Percentiles rank a stretch among this genome's conserved stretches.
Evolutionary conservation across 768 basidiomycete species (phyloP).

Genomic region (Leccinellum rugosiceps): DNA sequence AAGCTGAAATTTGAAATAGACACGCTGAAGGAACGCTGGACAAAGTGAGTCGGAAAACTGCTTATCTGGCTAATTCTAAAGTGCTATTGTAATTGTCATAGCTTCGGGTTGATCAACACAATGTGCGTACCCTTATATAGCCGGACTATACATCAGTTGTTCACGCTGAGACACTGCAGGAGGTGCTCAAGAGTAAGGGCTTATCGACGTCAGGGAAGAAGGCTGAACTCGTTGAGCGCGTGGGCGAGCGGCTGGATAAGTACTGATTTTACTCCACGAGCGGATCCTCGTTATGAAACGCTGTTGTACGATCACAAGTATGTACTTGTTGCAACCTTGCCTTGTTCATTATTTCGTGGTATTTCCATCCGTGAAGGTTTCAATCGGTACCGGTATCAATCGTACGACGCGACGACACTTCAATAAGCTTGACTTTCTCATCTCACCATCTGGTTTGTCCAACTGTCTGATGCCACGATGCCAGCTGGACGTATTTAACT

Average conservation of each 20-base stretch:
- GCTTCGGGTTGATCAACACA: conserved; percentile 77
- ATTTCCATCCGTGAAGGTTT: background rate
- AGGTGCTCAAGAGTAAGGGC: conserved; percentile 71
- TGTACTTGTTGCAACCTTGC: background rate
- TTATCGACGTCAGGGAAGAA: conserved; percentile 65
- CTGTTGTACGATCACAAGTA: background rate
- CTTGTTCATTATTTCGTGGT: background rate
- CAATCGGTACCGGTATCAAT: conserved; percentile 4
- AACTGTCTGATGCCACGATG: background rate
- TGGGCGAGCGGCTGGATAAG: conserved; percentile 57
- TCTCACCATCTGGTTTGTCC: background rate
- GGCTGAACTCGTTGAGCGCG: conserved; percentile 64
- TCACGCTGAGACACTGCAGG: conserved; percentile 37
- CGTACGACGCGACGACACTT: too few relatives aligned
- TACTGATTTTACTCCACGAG: conserved; percentile 18
- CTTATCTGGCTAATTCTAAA: conserved; percentile 5
- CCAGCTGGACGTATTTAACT: too few relatives aligned
- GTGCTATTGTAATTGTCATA: conserved; percentile 27
- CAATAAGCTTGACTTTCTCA: background rate
- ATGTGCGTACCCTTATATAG: conserved; percentile 42
- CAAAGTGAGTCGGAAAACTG: conserved; percentile 50
- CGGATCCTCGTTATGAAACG: background rate
- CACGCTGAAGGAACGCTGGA: conserved; percentile 55
- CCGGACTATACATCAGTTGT: background rate
- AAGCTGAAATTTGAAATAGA: conserved; percentile 70